A percentile compares a stretch with the other conserved stretches of the same genome.
These are phyloP conservation scores for Pseudofabraea citricarpa DNA, from an alignment of 2,329 filamentous ascomycete genomes.

Conservation along the genomic window DNA sequence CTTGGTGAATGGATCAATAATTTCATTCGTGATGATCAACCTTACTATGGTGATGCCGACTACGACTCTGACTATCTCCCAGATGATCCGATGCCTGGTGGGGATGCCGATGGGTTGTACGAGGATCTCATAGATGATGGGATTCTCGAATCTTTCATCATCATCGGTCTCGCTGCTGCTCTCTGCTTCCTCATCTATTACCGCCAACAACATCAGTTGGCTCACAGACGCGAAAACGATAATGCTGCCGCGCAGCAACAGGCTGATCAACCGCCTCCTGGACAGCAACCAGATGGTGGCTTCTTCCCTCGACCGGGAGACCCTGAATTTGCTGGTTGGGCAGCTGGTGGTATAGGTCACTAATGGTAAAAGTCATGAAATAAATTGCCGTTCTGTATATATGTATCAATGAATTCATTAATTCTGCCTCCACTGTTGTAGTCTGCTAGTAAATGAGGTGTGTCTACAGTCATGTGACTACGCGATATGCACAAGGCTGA, in stretches of 20 bases:
- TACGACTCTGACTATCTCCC: constrained; percentile 31
- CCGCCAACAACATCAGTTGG: constrained; percentile 64
- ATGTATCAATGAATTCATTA: constrained; percentile 9
- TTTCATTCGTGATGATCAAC: constrained; percentile 66
- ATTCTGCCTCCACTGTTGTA: background rate
- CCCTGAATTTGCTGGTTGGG: constrained; percentile 63
- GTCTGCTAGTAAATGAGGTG: too few species aligned
- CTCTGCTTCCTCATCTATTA: constrained; percentile 80
- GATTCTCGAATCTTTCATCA: constrained; percentile 77
- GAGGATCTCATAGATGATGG: constrained; percentile 71
- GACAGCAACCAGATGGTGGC: constrained; percentile 39
- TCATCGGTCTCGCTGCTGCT: constrained; percentile 70
- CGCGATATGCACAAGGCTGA: too few species aligned
- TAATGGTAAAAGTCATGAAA: constrained; percentile 23
- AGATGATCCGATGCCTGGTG: constrained; percentile 51
- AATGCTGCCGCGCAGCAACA: constrained; percentile 29
- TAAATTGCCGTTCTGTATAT: constrained; percentile 8
- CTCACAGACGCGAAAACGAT: constrained; percentile 37
- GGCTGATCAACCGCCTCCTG: constrained; percentile 15
- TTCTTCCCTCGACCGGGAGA: constrained; percentile 64
- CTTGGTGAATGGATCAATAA: constrained; percentile 82
- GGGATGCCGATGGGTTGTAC: constrained; percentile 47
- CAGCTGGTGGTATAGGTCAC: constrained; percentile 59
- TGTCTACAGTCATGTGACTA: too few species aligned
- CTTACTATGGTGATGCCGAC: constrained; percentile 56